These are phyloP conservation scores for Emergomyces orientalis DNA, from an alignment of 2,329 filamentous ascomycete genomes.

Conservation along the genomic window DNA sequence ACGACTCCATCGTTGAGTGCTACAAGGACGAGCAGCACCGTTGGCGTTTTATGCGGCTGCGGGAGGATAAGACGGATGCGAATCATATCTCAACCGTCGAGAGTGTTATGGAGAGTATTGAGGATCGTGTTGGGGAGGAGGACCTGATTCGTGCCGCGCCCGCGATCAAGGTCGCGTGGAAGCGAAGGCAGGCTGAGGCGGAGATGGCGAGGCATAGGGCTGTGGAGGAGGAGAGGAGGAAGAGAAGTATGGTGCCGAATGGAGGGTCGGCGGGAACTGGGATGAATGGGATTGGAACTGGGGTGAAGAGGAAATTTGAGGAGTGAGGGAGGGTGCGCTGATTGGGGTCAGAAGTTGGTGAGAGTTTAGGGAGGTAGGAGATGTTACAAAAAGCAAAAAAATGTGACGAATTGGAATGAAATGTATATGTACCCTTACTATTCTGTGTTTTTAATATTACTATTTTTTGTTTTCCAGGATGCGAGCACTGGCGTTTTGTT, in stretches of 20 bases:
- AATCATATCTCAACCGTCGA: constrained; percentile 80
- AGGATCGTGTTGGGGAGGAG: constrained; percentile 70
- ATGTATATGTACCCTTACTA: not conserved
- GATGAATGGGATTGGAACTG: constrained; percentile 26
- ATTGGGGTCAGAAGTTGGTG: not conserved
- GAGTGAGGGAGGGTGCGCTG: constrained; percentile 20
- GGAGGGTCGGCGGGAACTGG: constrained; percentile 13
- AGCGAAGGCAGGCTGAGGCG: constrained; percentile 44
- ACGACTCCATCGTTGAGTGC: constrained; percentile 84
- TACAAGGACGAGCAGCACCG: constrained; percentile 63
- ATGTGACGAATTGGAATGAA: not conserved
- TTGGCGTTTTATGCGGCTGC: constrained; percentile 83
- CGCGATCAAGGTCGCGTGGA: constrained; percentile 72
- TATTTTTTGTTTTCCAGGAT: not conserved
- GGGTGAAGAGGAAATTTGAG: constrained; percentile 35
- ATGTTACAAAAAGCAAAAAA: not conserved
- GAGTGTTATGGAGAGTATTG: constrained; percentile 83
- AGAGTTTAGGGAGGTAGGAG: not conserved
- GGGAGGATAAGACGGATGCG: constrained; percentile 84
- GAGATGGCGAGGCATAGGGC: constrained; percentile 15
- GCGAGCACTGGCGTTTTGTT: not conserved
- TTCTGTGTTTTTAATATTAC: not conserved
- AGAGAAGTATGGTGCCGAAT: constrained; percentile 16
- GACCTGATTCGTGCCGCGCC: constrained; percentile 64
- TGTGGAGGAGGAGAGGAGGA: constrained; percentile 21